These are phyloP conservation scores for Ophiostoma triangulosporum DNA, from an alignment of 2,329 filamentous ascomycete species.

Conservation along the genomic window DNA sequence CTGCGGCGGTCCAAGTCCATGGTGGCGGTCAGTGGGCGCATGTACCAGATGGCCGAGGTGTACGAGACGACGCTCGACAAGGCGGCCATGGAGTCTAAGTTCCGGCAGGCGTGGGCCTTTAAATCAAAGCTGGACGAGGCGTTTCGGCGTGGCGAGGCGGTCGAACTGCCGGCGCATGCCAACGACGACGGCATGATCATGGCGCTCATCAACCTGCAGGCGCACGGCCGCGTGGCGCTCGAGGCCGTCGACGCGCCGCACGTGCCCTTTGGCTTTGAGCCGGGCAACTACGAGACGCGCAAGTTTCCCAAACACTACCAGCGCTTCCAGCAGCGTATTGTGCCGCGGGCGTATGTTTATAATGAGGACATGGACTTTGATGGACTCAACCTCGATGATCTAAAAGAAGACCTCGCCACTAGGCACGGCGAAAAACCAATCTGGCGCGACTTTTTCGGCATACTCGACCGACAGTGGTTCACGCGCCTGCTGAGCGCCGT, in stretches of 20 bases:
- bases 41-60: constrained; percentile 48
- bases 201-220: constrained; percentile 52
- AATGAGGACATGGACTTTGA: constrained; percentile 13
- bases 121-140: constrained; percentile 45
- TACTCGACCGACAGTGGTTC: constrained; percentile 47
- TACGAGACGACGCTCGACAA: constrained; percentile 45
- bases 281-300: constrained; percentile 57
- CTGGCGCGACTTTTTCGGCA: constrained; percentile 58
- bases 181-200: constrained; percentile 53
- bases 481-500: constrained; percentile 48
- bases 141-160: constrained; percentile 28
- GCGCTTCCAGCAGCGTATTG: constrained; percentile 47
- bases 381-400: too few species aligned
- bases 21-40: constrained; percentile 41
- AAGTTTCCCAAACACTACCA: constrained; percentile 53
- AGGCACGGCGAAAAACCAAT: constrained; percentile 46
- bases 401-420: too few species aligned
- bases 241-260: constrained; percentile 40
- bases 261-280: constrained; percentile 57
- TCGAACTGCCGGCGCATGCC: constrained; percentile 37
- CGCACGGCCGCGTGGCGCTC: constrained; percentile 41
- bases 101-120: constrained; percentile 42
- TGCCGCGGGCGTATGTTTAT: constrained; percentile 42
- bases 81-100: constrained; percentile 38
- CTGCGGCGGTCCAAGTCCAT: constrained; percentile 47